Evolutionary conservation across 2,329 filamentous ascomycete species (phyloP).

Genomic region (Magnaporthiopsis poae): DNA sequence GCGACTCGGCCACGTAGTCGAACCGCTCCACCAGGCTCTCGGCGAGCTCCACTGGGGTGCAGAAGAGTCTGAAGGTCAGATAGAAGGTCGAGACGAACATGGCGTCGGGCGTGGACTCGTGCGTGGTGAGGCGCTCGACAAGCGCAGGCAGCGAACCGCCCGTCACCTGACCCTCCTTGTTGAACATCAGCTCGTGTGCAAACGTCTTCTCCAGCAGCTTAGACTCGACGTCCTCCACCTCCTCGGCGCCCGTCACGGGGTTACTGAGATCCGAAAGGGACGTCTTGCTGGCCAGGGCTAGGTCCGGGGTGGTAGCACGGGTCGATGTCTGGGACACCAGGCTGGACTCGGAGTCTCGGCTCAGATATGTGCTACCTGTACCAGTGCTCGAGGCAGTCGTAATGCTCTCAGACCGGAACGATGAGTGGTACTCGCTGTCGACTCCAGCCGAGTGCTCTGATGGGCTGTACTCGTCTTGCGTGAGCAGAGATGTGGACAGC

Average conservation of each 20-base stretch:
- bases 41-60: constrained; percentile 68
- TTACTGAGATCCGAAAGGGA: constrained; percentile 61
- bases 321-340: constrained; percentile 75
- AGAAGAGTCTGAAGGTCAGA: constrained; percentile 89
- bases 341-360: constrained; percentile 72
- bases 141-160: constrained; percentile 83
- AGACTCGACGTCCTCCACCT: constrained; percentile 67
- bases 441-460: constrained; percentile 34
- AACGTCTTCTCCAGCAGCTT: constrained; percentile 85
- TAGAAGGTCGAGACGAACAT: constrained; percentile 92
- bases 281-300: constrained; percentile 43
- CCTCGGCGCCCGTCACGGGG: constrained; percentile 56
- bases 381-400: constrained; percentile 62
- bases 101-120: constrained; percentile 83
- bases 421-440: constrained; percentile 40
- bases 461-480: constrained; percentile 38
- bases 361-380: constrained; percentile 68
- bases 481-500: constrained; percentile 40
- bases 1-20: constrained; percentile 75
- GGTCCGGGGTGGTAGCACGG: constrained; percentile 76
- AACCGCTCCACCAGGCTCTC: constrained; percentile 81
- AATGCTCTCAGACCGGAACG: constrained; percentile 57
- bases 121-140: constrained; percentile 86
- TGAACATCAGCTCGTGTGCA: constrained; percentile 82
- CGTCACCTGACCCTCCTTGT: constrained; percentile 89